phyloP scores from a whole-genome alignment of 176 grass and related monocot genomes.

The Musa acuminata region DNA sequence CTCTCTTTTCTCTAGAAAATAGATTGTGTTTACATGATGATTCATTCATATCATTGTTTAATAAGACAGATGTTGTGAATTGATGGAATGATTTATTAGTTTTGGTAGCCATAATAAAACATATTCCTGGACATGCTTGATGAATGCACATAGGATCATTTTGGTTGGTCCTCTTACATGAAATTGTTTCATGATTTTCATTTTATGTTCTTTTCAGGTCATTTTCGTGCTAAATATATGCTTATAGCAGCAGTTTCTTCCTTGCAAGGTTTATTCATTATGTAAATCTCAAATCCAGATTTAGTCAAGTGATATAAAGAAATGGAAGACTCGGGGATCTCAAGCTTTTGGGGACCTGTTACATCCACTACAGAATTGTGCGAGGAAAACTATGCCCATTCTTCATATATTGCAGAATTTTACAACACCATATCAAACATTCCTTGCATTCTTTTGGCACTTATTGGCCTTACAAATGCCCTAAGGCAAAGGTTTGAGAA shows the following conservation, averaged over 20 bases:
- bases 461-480: slow-evolving; percentile 5
- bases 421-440: slow-evolving; percentile 10
- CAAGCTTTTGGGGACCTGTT: slow-evolving; percentile 8
- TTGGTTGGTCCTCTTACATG: too few relatives aligned
- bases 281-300: neutral
- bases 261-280: neutral
- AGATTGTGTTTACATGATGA: too few relatives aligned
- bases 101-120: too few relatives aligned
- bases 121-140: too few relatives aligned
- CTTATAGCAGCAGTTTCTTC: neutral
- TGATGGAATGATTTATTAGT: too few relatives aligned
- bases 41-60: too few relatives aligned
- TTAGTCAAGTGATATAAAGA: neutral
- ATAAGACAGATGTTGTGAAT: too few relatives aligned
- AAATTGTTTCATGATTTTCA: too few relatives aligned
- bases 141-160: too few relatives aligned
- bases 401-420: slow-evolving; percentile 12
- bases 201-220: neutral
- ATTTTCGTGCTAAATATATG: neutral
- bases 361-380: neutral
- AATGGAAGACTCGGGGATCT: slow-evolving; percentile 2
- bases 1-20: too few relatives aligned
- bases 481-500: slow-evolving; percentile 10
- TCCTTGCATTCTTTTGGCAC: slow-evolving; percentile 8
- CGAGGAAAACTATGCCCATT: slow-evolving; percentile 10